Evolutionary conservation across 2,329 filamentous ascomycete genomes (phyloP), one percentile per base, ranked within the genome.

Genomic region (Fusarium chlamydosporum): DNA sequence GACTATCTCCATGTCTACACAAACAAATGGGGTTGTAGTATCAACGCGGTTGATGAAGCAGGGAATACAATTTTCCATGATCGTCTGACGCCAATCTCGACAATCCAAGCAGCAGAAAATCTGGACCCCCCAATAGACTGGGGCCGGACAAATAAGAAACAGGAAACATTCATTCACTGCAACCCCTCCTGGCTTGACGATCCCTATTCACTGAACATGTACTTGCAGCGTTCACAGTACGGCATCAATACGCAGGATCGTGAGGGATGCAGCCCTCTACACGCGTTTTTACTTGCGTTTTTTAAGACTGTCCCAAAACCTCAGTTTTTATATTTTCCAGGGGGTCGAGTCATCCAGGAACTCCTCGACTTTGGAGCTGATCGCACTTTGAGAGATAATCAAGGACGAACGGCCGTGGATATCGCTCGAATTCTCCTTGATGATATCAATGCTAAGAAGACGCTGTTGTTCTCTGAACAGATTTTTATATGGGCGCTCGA

Each of bases 301-400:
- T n/a, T n/a, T n/a, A n/a, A n/a, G n/a, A n/a, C n/a, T n/a, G n/a
- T n/a, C n/a, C n/a, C n/a, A n/a, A n/a, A n/a, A n/a, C n/a, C n/a
- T n/a, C n/a, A n/a, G n/a, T n/a, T n/a, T n/a, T n/a, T n/a, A n/a
- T n/a, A n/a, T n/a, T n/a, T n/a, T n/a, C n/a, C n/a, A n/a, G 23
- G 5, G 23, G 5, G 23, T 23, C 23, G 5, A 23, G 23, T 23
- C 23, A 9, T 54, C 4, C 13, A 8, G 16, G 11, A 26, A 7
- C 23, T 23, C 16, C 29, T 59, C 4, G 59, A 65, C 4, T 48
- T 45, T 33, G 60, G 38, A 1, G 60, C 42, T 1, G 43, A 41
- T 3, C 34, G 47, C 3, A 8, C 1, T 8, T 2, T 54, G 15
- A n/a, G 11, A 7, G 42, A 65, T 3, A 4, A 13, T 2, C 2